Percentiles rank a stretch among this genome's conserved stretches.
Evolutionary conservation across 495 filamentous ascomycete species (phyloP).

Genomic region (Aspergillus mulundensis): DNA sequence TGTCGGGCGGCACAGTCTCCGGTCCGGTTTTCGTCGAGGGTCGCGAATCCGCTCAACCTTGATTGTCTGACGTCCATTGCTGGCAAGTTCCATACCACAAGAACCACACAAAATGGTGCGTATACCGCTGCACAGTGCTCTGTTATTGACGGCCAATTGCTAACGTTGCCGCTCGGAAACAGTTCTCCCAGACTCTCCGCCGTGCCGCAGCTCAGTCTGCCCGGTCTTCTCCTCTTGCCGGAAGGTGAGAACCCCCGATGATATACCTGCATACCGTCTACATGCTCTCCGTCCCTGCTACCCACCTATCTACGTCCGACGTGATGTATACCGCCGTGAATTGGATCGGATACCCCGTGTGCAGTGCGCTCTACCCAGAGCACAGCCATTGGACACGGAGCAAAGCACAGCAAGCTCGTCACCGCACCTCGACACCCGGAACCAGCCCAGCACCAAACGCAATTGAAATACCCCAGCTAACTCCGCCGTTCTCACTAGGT

Average conservation of each 20-base stretch:
- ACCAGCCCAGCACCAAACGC: background rate
- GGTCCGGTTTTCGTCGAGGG: conserved; percentile 36
- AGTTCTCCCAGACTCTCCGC: conserved; percentile 44
- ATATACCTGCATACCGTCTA: background rate
- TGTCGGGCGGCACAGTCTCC: conserved; percentile 22
- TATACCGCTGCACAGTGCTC: background rate
- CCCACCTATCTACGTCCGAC: background rate
- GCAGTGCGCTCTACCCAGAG: background rate
- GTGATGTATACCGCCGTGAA: background rate
- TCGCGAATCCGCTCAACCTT: conserved; percentile 16
- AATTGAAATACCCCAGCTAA: conserved; percentile 6
- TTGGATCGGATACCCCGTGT: background rate
- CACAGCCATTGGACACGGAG: background rate
- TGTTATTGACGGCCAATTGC: conserved; percentile 11
- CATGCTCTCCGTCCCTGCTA: background rate
- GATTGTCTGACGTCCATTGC: conserved; percentile 25
- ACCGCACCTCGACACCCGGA: background rate
- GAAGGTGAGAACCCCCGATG: conserved; percentile 34
- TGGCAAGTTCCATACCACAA: conserved; percentile 26
- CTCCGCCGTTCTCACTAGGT: conserved; percentile 33
- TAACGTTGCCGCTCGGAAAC: conserved; percentile 18
- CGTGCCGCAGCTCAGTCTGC: conserved; percentile 38
- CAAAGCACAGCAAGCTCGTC: background rate
- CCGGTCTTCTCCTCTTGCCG: conserved; percentile 37
- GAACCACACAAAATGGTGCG: conserved; percentile 31